Conservation (phyloP, 805 yeast genomes). For the Candida insectalens region DNA sequence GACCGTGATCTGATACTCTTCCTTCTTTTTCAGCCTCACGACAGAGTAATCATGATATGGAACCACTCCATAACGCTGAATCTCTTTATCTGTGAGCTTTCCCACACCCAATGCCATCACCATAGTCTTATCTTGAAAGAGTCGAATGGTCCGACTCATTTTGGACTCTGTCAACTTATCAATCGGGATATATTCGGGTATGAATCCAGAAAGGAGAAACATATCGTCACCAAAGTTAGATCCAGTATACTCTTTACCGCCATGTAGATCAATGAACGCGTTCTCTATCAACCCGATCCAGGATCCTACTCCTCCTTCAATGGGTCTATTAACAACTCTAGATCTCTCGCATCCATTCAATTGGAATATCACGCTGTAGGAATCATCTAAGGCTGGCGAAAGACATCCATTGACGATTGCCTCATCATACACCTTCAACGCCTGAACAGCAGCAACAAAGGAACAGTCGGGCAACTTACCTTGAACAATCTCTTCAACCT, state of each 20-base stretch:
- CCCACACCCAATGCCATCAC: slow-evolving; percentile 67
- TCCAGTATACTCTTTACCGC: slow-evolving; percentile 43
- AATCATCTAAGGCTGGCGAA: background rate
- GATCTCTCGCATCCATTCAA: slow-evolving; percentile 46
- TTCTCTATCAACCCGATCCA: slow-evolving; percentile 78
- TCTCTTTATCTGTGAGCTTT: slow-evolving; percentile 23
- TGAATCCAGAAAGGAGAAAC: slow-evolving; percentile 57
- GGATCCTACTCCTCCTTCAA: slow-evolving; percentile 11
- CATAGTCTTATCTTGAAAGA: slow-evolving; percentile 14
- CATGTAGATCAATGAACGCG: slow-evolving; percentile 49
- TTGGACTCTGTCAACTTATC: slow-evolving; percentile 19
- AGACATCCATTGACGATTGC: background rate
- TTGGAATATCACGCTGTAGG: slow-evolving; percentile 25
- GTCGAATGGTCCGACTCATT: slow-evolving; percentile 23
- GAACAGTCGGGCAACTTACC: slow-evolving; percentile 54
- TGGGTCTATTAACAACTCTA: slow-evolving; percentile 29
- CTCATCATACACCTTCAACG: background rate
- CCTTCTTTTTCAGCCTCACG: slow-evolving; percentile 27
- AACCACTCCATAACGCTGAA: slow-evolving; percentile 30
- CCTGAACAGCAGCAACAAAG: slow-evolving; percentile 38
- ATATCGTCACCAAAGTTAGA: slow-evolving; percentile 72
- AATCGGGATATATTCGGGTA: slow-evolving; percentile 48
- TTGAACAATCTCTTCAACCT: slow-evolving; percentile 31
- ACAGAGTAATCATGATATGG: slow-evolving; percentile 68
- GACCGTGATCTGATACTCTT: slow-evolving; percentile 2